Base-by-base conservation (phyloP, 352 stramenopile species). In the Phytophthora pini region DNA sequence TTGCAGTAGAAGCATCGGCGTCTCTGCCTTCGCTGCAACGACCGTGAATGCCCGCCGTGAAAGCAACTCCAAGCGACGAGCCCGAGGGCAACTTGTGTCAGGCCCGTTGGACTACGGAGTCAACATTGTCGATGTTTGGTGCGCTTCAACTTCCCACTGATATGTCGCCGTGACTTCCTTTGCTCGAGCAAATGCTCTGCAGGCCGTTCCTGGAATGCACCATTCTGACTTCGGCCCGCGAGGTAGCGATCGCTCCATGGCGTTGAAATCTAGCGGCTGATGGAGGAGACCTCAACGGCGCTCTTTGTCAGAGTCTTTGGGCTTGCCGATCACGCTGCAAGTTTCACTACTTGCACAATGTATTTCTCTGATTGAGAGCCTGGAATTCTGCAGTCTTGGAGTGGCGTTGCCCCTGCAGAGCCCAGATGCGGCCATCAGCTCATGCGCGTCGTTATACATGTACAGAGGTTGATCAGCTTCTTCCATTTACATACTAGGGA, bases 71-170 rank as follows among this genome's bases (percentile, higher is more conserved):
- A 36, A 36, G 31, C 47, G 13, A 52, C 48, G 20, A 44, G 58
- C 40, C 58, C 58, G 49, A 48, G 40, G 58, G 41, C 40, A 67
- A 61, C 56, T 55, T 44, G 34, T 61, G 50, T 56, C 51, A 68
- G 47, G 17, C 8, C 17, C 20, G 41, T 45, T 34, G 40, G 41
- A 50, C 26, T 32, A 27, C 7, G 39, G 58, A 66, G 58, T 66
- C 58, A 66, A 36, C 58, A 61, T 32, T 27, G n/a, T 13, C 40
- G 40, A 45, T 66, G 58, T 66, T 66, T 66, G 34, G 44, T 68
- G 52, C 43, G 15, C 48, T 66, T 66, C 41, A 60, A 39, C 22
- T 43, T 38, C 24, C 49, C 51, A 55, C 59, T 55, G 50, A 61
- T 22, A 60, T 66, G 40, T 40, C 47, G 43, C 15, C 47, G 29